Base-by-base conservation (phyloP, 2,329 filamentous ascomycete species). In the Fusarium longipes region DNA sequence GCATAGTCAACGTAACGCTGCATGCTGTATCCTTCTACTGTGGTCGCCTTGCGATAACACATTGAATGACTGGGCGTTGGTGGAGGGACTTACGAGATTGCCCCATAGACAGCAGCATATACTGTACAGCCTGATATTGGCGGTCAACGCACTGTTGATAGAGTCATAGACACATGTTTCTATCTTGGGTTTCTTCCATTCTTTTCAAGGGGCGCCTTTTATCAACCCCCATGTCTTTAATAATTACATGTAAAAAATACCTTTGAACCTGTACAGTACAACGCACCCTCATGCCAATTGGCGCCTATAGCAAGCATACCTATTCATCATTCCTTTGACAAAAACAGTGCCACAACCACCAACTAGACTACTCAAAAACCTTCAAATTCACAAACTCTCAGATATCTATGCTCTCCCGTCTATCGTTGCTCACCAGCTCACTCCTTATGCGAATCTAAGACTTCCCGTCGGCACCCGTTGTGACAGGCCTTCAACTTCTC, bases 401-500 rank as follows among this genome's bases (percentile, higher is more conserved):
- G 54, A 42, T 20, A 45, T 63, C 58, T 55, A 22, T 61, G 51
- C 33, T 45, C 32, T 30, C 17, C 45, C 47, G 18, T 36, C 43
- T 36, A 30, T 51, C 51, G 32, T 51, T 27, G 20, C 47, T 39
- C 51, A 40, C 45, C 38, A 45, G 42, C 24, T 44, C 32, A 30
- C 55, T 62, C 55, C 55, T 80, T 74, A 84, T 71, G 80, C 77
- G 73, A 84, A 85, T 48, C 83, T 79, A 60, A 85, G 70, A 64
- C 78, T 82, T 40, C 77, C 78, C 14, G 77, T 75, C 6, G 80
- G 78, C n/a, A 77, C 76, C 38, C 81, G 75, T 71, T 82, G 81
- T 20, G 81, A 75, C 48, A 85, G 63, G 8, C 78, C 80, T 6
- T 81, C 79, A 12, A 84, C 80, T 20, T 83, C 78, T 50, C 82